Percentiles rank a stretch among this genome's conserved stretches.
phyloP scores from a whole-genome alignment of 2,329 filamentous ascomycete genomes.

The Cladosporium sp. region DNA sequence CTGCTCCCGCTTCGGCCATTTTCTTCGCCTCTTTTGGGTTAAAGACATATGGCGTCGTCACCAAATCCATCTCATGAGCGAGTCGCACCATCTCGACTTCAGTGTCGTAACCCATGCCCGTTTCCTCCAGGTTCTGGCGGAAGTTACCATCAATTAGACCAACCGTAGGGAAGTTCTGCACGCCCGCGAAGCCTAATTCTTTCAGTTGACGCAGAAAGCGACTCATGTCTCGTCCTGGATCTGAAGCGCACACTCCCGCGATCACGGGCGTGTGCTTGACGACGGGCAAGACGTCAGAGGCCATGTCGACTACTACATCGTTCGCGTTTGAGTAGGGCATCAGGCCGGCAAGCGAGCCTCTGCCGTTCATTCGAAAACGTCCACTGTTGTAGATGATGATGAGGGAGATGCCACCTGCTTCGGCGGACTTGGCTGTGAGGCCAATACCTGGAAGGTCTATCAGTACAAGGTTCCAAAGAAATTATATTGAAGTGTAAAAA shows the following conservation, averaged over 20 bases:
- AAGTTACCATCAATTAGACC: conserved; percentile 67
- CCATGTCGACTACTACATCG: conserved; percentile 66
- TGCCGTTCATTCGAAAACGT: conserved; percentile 68
- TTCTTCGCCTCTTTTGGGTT: conserved; percentile 55
- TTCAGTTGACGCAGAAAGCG: conserved; percentile 58
- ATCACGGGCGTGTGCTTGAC: conserved; percentile 62
- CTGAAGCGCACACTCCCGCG: conserved; percentile 67
- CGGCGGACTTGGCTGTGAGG: conserved; percentile 66
- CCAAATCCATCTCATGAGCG: conserved; percentile 56
- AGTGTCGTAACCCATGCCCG: conserved; percentile 63
- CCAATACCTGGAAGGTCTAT: conserved; percentile 53
- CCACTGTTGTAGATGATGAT: conserved; percentile 72
- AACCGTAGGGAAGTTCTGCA: conserved; percentile 72
- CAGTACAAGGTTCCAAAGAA: background rate
- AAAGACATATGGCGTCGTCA: conserved; percentile 70
- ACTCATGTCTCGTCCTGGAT: conserved; percentile 62
- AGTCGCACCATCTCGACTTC: conserved; percentile 64
- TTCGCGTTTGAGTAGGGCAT: conserved; percentile 72
- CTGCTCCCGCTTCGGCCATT: conserved; percentile 63
- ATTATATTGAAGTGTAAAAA: background rate
- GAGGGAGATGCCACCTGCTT: conserved; percentile 63
- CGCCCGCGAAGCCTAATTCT: conserved; percentile 61
- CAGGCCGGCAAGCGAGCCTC: conserved; percentile 63
- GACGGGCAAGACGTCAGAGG: conserved; percentile 62
- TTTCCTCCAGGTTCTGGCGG: conserved; percentile 64